A percentile compares a stretch with the other conserved stretches of the same genome.
These are phyloP conservation scores for Citrus cavaleriei DNA, from an alignment of 345 rosid species.

Conservation along the genomic window DNA sequence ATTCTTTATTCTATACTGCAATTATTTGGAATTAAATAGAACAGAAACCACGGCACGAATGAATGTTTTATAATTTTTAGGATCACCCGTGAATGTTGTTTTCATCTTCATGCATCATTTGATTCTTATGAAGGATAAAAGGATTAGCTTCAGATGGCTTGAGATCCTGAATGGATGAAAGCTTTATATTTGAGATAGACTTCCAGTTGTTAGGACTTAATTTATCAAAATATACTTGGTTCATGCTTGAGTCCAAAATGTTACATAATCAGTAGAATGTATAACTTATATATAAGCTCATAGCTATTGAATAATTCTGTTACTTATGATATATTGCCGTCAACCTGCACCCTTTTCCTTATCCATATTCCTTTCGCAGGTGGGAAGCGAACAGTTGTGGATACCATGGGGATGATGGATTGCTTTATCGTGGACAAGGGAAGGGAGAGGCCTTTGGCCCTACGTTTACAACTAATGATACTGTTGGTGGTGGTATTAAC, in stretches of 20 bases:
- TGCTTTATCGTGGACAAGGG: constrained; percentile 65
- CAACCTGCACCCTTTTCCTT: constrained; percentile 8
- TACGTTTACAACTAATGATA: constrained; percentile 70
- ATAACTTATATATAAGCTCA: not conserved
- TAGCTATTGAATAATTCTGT: not conserved
- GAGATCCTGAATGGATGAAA: too few relatives aligned
- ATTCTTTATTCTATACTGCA: not conserved
- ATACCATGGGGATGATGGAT: constrained; percentile 96
- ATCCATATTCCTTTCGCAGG: constrained; percentile 32
- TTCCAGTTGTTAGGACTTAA: too few relatives aligned
- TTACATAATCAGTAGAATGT: not conserved
- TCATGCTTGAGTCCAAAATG: not conserved
- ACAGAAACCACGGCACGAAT: not conserved
- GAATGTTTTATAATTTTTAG: not conserved
- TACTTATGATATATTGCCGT: not conserved
- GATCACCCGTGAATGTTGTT: not conserved
- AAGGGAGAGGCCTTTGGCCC: constrained; percentile 87
- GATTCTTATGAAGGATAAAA: not conserved
- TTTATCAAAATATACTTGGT: too few relatives aligned
- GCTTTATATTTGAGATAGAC: too few relatives aligned
- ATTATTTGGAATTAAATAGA: not conserved
- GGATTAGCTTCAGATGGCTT: not conserved
- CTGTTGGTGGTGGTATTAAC: constrained; percentile 90
- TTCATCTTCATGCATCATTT: not conserved
- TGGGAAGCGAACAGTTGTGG: constrained; percentile 98